Base-by-base conservation (phyloP, 1,139 yeast species). In the Debaryomyces fabryi region DNA sequence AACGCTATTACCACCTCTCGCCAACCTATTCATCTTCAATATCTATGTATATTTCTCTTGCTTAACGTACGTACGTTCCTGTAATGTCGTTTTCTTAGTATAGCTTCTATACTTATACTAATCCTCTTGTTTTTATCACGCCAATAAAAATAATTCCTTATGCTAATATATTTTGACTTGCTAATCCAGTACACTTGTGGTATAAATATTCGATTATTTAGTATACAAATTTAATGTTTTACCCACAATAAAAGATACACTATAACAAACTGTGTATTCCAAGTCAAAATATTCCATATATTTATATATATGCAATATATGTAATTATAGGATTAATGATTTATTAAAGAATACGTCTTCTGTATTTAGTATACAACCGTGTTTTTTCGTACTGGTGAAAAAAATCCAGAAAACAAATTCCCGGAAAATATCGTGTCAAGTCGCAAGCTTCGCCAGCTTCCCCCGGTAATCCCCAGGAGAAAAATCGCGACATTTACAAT, bases 361-460 rank as follows among this genome's bases (percentile, higher is more conserved):
- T 20, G 13, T 20, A 15, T 20, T 20, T 27, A 39, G 27, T 10
- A 27, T 16, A 10, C 15, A 12, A 39, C 18, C 43, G 43, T 40
- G 43, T 40, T 30, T 39, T 39, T 39, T 39, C 13, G 5, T 9
- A 4, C 20, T 35, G 21, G n/a, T 40, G 35, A 25, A 40, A 40
- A 39, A 40, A 39, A 45, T 30, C 29, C 36, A 13, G 8, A 39
- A 36, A 35, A 29, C 15, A 36, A 41, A 33, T 21, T 27, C 46
- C 39, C 49, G 49, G 49, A 39, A 38, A 39, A 34, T 13, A 3
- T 40, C 46, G 46, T 21, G 29, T 34, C 27, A 27, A 29, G 32
- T 16, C 9, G n/a, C 34, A 15, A 32, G 25, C 21, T 18, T 40
- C 29, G 13, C 20, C 38, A 23, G 7, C 30, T n/a, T 7, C 10